Evolutionary conservation across 2,329 filamentous ascomycete genomes (phyloP), one percentile per base, ranked within the genome.

Genomic region (Arthrobotrys musiformis): DNA sequence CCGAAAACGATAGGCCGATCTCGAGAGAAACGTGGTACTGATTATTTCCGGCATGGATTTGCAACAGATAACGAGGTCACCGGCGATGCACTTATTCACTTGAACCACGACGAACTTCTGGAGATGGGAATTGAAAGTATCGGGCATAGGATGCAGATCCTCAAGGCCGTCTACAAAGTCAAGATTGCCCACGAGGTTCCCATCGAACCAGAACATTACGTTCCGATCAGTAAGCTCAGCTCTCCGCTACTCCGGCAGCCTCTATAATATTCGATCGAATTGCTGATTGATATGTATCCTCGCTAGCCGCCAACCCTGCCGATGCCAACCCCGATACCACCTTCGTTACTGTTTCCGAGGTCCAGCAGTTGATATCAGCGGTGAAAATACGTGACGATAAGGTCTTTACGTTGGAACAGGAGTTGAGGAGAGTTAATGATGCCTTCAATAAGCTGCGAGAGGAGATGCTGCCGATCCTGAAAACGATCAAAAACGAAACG

Each of bases 131-230:
- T 99, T 79, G 86, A 87, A 79, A 98, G 94, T 84, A 93, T 97
- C 56, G 95, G 95, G 44, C 95, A 99, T 85, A 91, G 95, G 76
- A 87, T 99, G 81, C 97, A 93, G 22, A 96, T 99, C 72, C 87
- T 99, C 73, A 98, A 97, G 85, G 94, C 90, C 81, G 93, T 98
- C 67, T 98, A 97, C 85, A 94, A 98, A 82, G 91, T 95, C 82
- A 99, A 99, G 85, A 91, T 94, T 83, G 93, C 93, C 79, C 94
- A 97, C 82, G 93, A 97, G 81, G 89, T 98, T 76, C 91, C 93
- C 15, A 89, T 97, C 81, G 94, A 98, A 82, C 90, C 91, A 78
- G 94, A 97, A 81, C 93, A 98, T 83, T 99, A 97, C 83, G 88
- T 97, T 62, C 95, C 95, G 40, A 86, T 95, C 61, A 95, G 94